Conservation (phyloP, 2,329 filamentous ascomycete genomes). For the Trichophyton mentagrophytes region DNA sequence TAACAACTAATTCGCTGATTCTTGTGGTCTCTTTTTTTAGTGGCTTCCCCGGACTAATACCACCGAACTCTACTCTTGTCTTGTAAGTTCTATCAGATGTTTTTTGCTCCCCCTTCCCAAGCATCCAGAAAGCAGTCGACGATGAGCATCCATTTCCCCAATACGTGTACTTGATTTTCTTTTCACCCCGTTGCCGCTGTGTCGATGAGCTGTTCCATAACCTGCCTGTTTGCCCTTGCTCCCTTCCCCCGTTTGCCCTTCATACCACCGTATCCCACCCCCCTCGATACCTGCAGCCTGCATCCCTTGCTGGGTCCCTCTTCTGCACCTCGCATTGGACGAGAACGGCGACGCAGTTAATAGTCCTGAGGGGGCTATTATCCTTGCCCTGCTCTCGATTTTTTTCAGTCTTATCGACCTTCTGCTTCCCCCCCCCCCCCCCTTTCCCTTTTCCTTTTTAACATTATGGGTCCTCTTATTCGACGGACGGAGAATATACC, state of each 20-base stretch:
- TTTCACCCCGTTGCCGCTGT: not conserved
- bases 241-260: not conserved
- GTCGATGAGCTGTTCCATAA: not conserved
- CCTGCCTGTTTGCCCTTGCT: not conserved
- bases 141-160: not conserved
- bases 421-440: not conserved
- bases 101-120: not conserved
- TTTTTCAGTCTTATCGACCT: constrained; percentile 6
- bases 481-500: not conserved
- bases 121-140: not conserved
- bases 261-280: constrained; percentile 1
- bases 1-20: constrained; percentile 13
- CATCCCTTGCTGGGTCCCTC: not conserved
- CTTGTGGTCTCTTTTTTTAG: constrained; percentile 30
- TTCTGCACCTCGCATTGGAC: not conserved
- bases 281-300: not conserved
- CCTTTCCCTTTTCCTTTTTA: no score
- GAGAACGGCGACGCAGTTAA: not conserved
- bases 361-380: not conserved
- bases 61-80: constrained; percentile 59
- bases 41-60: constrained; percentile 68
- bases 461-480: not conserved
- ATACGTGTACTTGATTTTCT: not conserved
- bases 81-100: constrained; percentile 55
- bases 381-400: not conserved